Evolutionary conservation across 495 filamentous ascomycete species (phyloP), one percentile per base, ranked within the genome.

Genomic region (Aspergillus mulundensis): DNA sequence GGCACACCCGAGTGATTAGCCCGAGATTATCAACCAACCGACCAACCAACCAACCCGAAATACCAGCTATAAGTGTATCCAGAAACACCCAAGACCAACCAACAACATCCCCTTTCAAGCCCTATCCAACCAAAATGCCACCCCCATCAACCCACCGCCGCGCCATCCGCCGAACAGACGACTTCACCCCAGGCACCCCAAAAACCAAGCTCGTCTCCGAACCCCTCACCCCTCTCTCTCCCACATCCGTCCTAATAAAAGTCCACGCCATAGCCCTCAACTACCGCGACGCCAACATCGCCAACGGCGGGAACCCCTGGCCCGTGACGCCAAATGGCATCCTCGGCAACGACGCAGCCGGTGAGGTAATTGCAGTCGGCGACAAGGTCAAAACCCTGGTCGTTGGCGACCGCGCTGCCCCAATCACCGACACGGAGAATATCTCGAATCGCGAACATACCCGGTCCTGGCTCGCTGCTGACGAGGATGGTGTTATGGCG

Each of bases 231-330:
- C 25, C 25, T 28, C 25, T 28, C 25, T 11, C 21, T 23, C 44
- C 44, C 11, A 47, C 44, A 23, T 25, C 44, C 21, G 60, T 76
- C 21, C 58, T 80, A 30, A 61, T 80, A 60, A 67, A 68, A 53
- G 67, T 78, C 12, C 68, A 70, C 34, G 67, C 73, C 46, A 60
- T 77, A 0, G 61, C 70, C 11, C 66, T 79, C 3, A 81, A 80
- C 65, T 77, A 75, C 51, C 63, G 70, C 15, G 75, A 75, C 42
- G 69, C 67, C 10, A 71, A 71, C 53, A 76, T 76, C 42, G 54
- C 64, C 0, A 70, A 72, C 30, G 73, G 69, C 2, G 56, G 61
- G 0, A 72, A 73, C 44, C 74, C 74, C 1, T 73, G 69, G 71
- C 66, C 68, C 0, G 63, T 72, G 0, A 38, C 58, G 1, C 60